Evolutionary conservation across 2,329 filamentous ascomycete species (phyloP).

Genomic region (Botrytis cinerea): DNA sequence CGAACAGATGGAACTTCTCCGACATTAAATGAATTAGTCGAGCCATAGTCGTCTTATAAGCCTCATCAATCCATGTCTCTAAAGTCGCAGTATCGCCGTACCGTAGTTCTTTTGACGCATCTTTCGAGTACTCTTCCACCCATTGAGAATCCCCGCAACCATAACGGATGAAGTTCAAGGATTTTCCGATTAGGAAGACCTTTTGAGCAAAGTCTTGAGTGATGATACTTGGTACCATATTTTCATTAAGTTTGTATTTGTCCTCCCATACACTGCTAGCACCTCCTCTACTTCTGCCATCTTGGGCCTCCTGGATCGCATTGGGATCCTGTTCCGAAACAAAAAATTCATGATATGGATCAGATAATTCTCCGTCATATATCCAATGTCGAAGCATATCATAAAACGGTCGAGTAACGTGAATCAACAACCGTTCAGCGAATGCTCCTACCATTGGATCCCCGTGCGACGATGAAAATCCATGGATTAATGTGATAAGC

Average conservation of each 20-base stretch:
- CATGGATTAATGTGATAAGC: constrained; percentile 89
- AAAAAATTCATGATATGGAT: constrained; percentile 95
- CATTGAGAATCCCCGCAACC: constrained; percentile 91
- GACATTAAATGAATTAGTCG: constrained; percentile 92
- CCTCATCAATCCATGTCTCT: constrained; percentile 91
- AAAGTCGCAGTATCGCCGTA: constrained; percentile 93
- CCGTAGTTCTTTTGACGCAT: constrained; percentile 83
- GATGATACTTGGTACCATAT: constrained; percentile 91
- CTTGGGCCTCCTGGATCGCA: constrained; percentile 46
- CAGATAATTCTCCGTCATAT: constrained; percentile 96
- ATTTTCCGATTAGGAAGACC: constrained; percentile 96
- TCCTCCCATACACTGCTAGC: constrained; percentile 96
- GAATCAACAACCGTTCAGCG: constrained; percentile 81
- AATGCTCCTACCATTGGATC: constrained; percentile 94
- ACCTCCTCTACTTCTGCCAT: constrained; percentile 56
- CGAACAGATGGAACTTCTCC: constrained; percentile 90
- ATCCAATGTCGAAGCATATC: constrained; percentile 96
- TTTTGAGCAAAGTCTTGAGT: constrained; percentile 93
- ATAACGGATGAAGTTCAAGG: constrained; percentile 95
- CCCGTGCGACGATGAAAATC: constrained; percentile 89
- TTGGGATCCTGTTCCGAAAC: constrained; percentile 76
- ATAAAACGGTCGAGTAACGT: constrained; percentile 93
- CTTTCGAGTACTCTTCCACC: constrained; percentile 95
- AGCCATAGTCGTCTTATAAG: constrained; percentile 97
- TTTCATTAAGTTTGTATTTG: constrained; percentile 83